Evolutionary conservation across 176 grass and related monocot genomes (phyloP).

Genomic region (Carex cristatella): DNA sequence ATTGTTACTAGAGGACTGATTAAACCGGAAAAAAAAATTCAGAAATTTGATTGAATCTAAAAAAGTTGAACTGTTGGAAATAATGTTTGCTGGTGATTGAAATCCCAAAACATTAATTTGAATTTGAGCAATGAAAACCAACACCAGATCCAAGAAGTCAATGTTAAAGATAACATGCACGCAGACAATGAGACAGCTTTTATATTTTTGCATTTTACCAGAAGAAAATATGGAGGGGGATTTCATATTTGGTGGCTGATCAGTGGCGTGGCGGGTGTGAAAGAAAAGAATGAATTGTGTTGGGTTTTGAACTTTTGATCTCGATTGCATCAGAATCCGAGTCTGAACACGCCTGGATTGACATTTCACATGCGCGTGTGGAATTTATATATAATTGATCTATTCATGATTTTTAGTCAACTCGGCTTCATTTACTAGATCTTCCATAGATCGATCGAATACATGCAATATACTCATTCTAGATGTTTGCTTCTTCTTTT

Average conservation of each 20-base stretch:
- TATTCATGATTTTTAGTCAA: neutral
- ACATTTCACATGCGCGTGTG: neutral
- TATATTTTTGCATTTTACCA: too few relatives aligned
- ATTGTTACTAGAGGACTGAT: neutral
- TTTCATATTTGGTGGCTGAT: neutral
- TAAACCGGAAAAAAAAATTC: neutral
- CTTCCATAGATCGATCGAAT: too few relatives aligned
- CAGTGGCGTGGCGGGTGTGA: neutral
- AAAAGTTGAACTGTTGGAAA: neutral
- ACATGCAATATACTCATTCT: neutral
- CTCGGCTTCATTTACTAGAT: neutral
- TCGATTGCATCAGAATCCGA: too few relatives aligned
- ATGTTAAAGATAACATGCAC: neutral
- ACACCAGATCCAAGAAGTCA: neutral
- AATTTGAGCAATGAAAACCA: neutral
- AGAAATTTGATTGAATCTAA: neutral
- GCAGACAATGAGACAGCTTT: neutral
- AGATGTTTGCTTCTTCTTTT: neutral
- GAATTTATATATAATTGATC: neutral
- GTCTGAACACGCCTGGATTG: neutral
- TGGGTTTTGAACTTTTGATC: too few relatives aligned
- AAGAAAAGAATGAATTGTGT: neutral
- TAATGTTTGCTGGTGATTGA: neutral
- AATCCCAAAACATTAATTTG: neutral
- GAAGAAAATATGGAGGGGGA: neutral